A percentile compares a stretch with the other conserved stretches of the same genome.
Conservation (phyloP, 208 protist species). For the Tetramitus jugosus region DNA sequence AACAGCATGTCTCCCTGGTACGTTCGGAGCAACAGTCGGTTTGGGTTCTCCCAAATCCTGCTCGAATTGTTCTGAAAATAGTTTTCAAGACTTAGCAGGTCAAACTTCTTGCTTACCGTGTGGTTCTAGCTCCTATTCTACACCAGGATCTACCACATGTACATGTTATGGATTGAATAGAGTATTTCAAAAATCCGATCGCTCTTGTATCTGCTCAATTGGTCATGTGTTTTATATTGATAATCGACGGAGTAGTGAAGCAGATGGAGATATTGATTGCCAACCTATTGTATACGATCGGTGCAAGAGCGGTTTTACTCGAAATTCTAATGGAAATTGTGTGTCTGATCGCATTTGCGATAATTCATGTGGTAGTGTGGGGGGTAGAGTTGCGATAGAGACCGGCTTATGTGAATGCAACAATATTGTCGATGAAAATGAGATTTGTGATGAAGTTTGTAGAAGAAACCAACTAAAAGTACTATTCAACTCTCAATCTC, state of each 20-base stretch:
- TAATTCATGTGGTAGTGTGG: not conserved
- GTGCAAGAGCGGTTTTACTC: slow-evolving; percentile 30
- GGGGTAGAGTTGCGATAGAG: not conserved
- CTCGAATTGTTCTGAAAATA: slow-evolving; percentile 27
- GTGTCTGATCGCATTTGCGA: slow-evolving; percentile 21
- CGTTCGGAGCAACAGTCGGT: slow-evolving; percentile 22
- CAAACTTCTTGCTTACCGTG: slow-evolving; percentile 39
- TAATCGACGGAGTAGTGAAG: not conserved
- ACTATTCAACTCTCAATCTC: not conserved
- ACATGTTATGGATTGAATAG: slow-evolving; percentile 43
- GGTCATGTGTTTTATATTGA: slow-evolving; percentile 39
- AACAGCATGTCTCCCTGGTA: slow-evolving; percentile 27
- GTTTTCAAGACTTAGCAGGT: slow-evolving; percentile 34
- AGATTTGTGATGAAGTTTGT: slow-evolving; percentile 30
- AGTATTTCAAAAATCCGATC: slow-evolving; percentile 44
- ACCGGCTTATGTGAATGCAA: slow-evolving; percentile 14
- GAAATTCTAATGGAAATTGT: slow-evolving; percentile 31
- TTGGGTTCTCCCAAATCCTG: slow-evolving; percentile 3
- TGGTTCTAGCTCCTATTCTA: slow-evolving; percentile 39
- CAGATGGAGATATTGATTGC: slow-evolving; percentile 38
- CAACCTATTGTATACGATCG: slow-evolving; percentile 38
- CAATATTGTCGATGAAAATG: slow-evolving; percentile 19
- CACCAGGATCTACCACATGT: slow-evolving; percentile 32
- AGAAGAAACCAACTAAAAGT: slow-evolving; percentile 17
- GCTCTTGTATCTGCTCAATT: slow-evolving; percentile 41